phyloP scores from a whole-genome alignment of 1,284 basidiomycete species.

The Naganishia albida region DNA sequence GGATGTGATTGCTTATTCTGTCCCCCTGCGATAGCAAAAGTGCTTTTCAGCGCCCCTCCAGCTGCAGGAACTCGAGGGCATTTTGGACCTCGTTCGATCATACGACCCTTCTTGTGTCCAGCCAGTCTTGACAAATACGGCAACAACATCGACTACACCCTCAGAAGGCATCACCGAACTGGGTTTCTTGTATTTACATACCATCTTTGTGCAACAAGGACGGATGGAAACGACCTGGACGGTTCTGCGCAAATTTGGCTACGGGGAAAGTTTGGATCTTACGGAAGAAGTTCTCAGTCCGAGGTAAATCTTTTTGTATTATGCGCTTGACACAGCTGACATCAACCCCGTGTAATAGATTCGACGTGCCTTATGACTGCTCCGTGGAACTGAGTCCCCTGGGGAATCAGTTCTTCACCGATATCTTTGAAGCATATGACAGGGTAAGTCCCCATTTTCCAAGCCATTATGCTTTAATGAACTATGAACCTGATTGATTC shows the following conservation, averaged over 20 bases:
- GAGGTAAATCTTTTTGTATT: conserved; percentile 60
- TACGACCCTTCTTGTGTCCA: conserved; percentile 58
- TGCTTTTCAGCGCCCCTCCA: conserved; percentile 94
- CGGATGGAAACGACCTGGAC: conserved; percentile 98
- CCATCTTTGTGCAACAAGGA: conserved; percentile 94
- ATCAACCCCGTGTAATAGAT: conserved; percentile 58
- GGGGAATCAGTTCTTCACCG: conserved; percentile 96
- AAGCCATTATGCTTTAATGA: conserved; percentile 1
- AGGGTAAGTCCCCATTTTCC: conserved; percentile 61
- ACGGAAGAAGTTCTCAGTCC: conserved; percentile 84
- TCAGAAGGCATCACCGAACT: conserved; percentile 78
- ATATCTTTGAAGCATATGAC: conserved; percentile 95
- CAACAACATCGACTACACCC: conserved; percentile 42
- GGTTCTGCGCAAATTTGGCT: conserved; percentile 90
- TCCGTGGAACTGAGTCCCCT: conserved; percentile 90
- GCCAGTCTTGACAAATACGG: conserved; percentile 41
- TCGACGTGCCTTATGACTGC: conserved; percentile 89
- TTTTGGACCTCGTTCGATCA: conserved; percentile 78
- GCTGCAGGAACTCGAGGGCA: conserved; percentile 86
- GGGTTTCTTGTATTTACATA: conserved; percentile 93
- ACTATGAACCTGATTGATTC: conserved; percentile 1
- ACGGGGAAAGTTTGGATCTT: conserved; percentile 87
- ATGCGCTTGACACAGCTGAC: neutral
- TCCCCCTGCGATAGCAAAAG: conserved; percentile 65
- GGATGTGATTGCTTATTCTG: neutral